phyloP scores from a whole-genome alignment of 257 asterid genomes.

The Solanum piurae region DNA sequence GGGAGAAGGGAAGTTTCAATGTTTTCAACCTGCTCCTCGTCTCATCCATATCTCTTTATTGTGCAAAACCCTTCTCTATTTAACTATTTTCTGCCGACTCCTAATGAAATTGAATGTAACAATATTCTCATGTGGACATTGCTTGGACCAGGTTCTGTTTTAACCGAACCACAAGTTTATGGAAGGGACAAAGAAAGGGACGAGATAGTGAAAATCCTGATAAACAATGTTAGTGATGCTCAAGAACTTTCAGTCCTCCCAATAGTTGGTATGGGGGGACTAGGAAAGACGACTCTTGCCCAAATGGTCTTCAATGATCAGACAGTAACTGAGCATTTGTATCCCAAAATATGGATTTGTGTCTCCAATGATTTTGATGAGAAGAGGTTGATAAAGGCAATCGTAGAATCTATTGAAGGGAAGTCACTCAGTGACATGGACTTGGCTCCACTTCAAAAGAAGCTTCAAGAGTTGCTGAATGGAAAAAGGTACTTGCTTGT shows the following conservation, averaged over 20 bases:
- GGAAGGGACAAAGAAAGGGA: background rate
- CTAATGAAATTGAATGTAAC: background rate
- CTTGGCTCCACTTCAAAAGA: background rate
- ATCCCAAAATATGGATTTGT: background rate
- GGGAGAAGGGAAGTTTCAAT: too few relatives aligned
- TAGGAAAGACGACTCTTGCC: background rate
- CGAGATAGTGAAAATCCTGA: background rate
- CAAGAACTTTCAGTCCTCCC: background rate
- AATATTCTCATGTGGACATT: background rate
- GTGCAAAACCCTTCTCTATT: background rate
- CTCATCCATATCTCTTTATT: background rate
- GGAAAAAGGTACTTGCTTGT: background rate
- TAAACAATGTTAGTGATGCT: background rate
- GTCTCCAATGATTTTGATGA: background rate
- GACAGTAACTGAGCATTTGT: background rate
- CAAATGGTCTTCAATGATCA: background rate
- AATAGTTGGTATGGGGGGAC: background rate
- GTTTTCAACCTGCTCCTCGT: background rate
- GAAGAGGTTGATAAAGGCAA: background rate
- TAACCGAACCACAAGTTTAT: background rate
- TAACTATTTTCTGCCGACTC: background rate
- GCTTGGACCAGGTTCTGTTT: background rate
- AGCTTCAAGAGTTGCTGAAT: background rate
- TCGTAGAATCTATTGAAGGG: background rate
- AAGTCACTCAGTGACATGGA: background rate